Evolutionary conservation across 2,329 filamentous ascomycete genomes (phyloP), one percentile per base, ranked within the genome.

Genomic region (Bipolaris sorokiniana): DNA sequence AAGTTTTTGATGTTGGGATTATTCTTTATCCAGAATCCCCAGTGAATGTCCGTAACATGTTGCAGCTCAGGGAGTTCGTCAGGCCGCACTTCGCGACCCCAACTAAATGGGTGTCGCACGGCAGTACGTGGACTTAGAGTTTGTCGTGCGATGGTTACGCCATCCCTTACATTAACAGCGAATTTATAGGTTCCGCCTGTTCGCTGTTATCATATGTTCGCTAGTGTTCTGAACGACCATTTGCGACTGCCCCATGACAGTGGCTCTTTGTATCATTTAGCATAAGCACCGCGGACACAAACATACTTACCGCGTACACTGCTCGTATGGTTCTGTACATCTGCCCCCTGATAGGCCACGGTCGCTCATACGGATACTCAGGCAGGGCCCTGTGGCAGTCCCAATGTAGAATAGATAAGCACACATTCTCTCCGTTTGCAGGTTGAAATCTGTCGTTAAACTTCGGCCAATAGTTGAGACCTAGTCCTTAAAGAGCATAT

Each of bases 11-110:
- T 5, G 23, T 69, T 45, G 0, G 40, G 31, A 16, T 69, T 67
- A 2, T 59, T 52, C 1, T 55, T 54, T 15, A 46, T n/a, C 64
- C 68, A 71, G 34, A 59, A 63, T 3, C 47, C 59, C 69, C 68
- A 72, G 31, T 67, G 56, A 20, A 71, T 31, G 10, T 72, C 69
- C 1, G 69, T 66, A 10, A 41, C 33, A 13, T 40, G 47, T 1
- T 53, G 51, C 2, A 72, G 22, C 7, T 56, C 52, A 3, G 69
- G 69, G 1, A 70, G 69, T 28, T 71, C 67, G 5, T 52, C 58
- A 0, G 50, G 51, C 3, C 23, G n/a, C 10, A 50, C 56, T 15
- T 33, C 45, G 3, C 59, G 52, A n/a, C 58, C 55, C 51, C 59
- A 64, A 3, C 23, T 49, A 18, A 41, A 31, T 1, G 20, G 6